Conservation (phyloP, 2,329 filamentous ascomycete species). For the Ilyonectria mors-panacis region DNA sequence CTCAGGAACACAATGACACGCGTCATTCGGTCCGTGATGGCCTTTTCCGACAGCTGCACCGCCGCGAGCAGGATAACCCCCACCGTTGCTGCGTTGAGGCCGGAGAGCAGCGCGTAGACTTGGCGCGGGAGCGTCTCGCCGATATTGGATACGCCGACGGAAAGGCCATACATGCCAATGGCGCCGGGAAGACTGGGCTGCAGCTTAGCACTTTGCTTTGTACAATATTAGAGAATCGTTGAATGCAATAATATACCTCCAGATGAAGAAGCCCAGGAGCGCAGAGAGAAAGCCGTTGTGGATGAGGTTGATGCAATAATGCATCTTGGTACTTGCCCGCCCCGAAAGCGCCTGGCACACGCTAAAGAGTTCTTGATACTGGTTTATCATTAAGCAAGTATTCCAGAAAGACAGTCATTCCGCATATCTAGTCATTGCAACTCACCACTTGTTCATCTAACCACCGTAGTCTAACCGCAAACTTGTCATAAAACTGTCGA, state of each 20-base stretch:
- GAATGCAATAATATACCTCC: conserved; percentile 64
- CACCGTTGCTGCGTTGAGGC: conserved; percentile 80
- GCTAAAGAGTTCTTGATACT: conserved; percentile 82
- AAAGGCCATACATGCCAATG: conserved; percentile 77
- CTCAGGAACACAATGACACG: conserved; percentile 75
- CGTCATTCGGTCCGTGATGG: conserved; percentile 76
- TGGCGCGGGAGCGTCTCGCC: conserved; percentile 70
- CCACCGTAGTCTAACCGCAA: conserved; percentile 74
- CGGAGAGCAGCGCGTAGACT: conserved; percentile 79
- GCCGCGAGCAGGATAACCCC: conserved; percentile 81
- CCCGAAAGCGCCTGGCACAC: conserved; percentile 78
- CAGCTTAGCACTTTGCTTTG: conserved; percentile 13
- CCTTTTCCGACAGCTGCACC: conserved; percentile 76
- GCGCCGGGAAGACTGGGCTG: conserved; percentile 74
- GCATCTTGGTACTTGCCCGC: conserved; percentile 79
- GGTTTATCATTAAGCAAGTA: background rate
- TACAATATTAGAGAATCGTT: background rate
- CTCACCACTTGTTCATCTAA: conserved; percentile 77
- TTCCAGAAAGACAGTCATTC: background rate
- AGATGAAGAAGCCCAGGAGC: conserved; percentile 72
- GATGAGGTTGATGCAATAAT: conserved; percentile 77
- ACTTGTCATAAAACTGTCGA: conserved; percentile 56
- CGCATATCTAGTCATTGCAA: fast-evolving
- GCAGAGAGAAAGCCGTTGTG: conserved; percentile 72
- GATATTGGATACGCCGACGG: conserved; percentile 75